A percentile compares a stretch with the other conserved stretches of the same genome.
Conservation (phyloP, 2,329 filamentous ascomycete genomes). For the Scedosporium minutisporum region DNA sequence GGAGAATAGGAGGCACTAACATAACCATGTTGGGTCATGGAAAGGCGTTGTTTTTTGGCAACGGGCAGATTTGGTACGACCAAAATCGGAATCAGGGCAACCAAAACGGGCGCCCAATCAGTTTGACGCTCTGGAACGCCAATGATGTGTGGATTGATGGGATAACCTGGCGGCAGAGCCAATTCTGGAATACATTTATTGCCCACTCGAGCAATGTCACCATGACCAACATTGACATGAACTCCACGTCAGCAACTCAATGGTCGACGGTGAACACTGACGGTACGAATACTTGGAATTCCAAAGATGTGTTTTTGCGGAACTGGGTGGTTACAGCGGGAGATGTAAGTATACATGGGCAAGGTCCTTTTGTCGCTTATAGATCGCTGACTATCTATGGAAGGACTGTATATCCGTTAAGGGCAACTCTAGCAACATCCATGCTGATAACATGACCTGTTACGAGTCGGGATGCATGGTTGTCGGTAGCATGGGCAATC, state of each 20-base stretch:
- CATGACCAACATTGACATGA: conserved; percentile 42
- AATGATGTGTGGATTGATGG: conserved; percentile 30
- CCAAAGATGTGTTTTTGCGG: conserved; percentile 39
- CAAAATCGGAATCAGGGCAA: conserved; percentile 32
- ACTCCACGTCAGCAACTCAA: conserved; percentile 30
- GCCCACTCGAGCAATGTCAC: conserved; percentile 35
- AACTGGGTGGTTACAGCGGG: conserved; percentile 41
- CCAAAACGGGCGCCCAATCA: conserved; percentile 30
- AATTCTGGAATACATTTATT: conserved; percentile 52
- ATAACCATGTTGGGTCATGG: conserved; percentile 39
- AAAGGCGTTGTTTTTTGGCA: conserved; percentile 45
- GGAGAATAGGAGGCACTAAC: conserved; percentile 43
- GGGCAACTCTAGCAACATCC: conserved; percentile 45
- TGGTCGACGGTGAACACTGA: conserved; percentile 29
- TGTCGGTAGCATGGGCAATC: conserved; percentile 49
- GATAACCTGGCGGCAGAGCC: conserved; percentile 42
- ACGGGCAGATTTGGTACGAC: conserved; percentile 51
- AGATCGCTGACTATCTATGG: conserved; percentile 25
- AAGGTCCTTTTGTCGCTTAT: neutral
- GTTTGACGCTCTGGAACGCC: conserved; percentile 8
- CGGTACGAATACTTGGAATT: conserved; percentile 41
- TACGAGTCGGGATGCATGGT: conserved; percentile 42
- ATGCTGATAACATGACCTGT: conserved; percentile 37
- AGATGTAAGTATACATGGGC: conserved; percentile 23
- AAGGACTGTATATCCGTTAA: conserved; percentile 45